Base-by-base conservation (phyloP, 805 yeast genomes). In the Hanseniaspora mollemarum region DNA sequence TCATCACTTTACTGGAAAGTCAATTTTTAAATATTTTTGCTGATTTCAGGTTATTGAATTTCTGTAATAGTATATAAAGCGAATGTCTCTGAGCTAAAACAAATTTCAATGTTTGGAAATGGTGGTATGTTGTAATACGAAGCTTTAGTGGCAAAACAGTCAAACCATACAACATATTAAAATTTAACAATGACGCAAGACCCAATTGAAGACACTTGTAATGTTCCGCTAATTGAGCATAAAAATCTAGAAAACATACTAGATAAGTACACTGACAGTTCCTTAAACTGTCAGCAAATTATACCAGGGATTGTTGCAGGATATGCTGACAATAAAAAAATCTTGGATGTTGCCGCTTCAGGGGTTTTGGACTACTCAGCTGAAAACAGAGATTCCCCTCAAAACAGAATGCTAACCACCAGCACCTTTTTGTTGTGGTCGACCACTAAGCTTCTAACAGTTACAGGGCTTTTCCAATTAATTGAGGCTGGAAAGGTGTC, bases 361-460 rank as follows among this genome's bases (percentile, higher is more conserved):
- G 60, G 60, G 37, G 54, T 38, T 26, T 40, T 29, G 39, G 49
- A 43, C n/a, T 37, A 49, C 24, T n/a, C 45, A n/a, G 43, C 33
- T 19, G 42, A 45, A 29, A 31, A 45, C 24, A 38, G 46, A 24
- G 40, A 45, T 25, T 35, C 45, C 13, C 16, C 21, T 33, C 28
- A 35, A 32, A 46, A 49, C 24, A 51, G 46, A 22, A 49, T 48
- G 32, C 41, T 56, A 21, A 53, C 51, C 6, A 63, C 64, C 41
- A 54, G 59, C 18, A 46, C 55, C 2, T 60, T 62, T 46, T 56
- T 62, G 38, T 53, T 65, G 22, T 67, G 58, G 51, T 66, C 69
- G 1, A 58, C 63, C 32, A 59, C 70, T n/a, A 66, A 66, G 53
- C 52, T 65, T 9, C 28, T 64, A n/a, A 59, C 66, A n/a, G 50